Evolutionary conservation across 768 basidiomycete genomes (phyloP), one percentile per base, ranked within the genome.

Genomic region (Jaapia argillacea): DNA sequence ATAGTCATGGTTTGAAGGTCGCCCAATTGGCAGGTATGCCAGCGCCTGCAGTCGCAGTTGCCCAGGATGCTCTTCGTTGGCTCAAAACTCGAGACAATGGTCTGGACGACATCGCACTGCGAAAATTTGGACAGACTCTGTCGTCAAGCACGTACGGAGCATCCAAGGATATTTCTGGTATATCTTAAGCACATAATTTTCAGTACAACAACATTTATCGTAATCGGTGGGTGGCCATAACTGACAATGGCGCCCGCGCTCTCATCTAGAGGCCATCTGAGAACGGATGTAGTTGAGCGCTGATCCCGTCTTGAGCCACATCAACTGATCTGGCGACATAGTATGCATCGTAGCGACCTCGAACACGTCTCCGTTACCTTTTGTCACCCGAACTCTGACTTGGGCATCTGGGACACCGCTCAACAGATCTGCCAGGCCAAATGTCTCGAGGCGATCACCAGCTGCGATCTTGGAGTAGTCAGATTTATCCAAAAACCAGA

Each of bases 1-100:
- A 93, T 51, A 93, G 91, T 41, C 93, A 96, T 55, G 93, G 87
- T 1, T 61, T 96, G 43, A 89, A 88, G 57, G 89, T 93, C 23
- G 93, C 93, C 6, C 75, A 82, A 37, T 62, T 94, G 10, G 92
- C 90, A 14, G 88, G 90, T 7, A 75, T 96, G 66, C 92, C 91
- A 1, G 47, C 64, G 6, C 56, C 69, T 5, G 81, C 75, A 1
- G 60, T 92, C 45, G 53, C 58, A 3, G 67, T 87, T 13, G 89
- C 88, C 0, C 60, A 61, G n/a, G 61, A 71, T 5, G 72, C 75
- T 3, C 60, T 88, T 7, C 41, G 51, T 2, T 68, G 61, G 47
- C 52, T 78, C 24, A 60, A 53, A 42, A 56, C 35, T 33, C 10
- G 28, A 33, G 16, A 33, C 10, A 33, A 33, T 33, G 28, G 10